Base-by-base conservation (phyloP, 306 rosid genomes). In the Medicago arabica region DNA sequence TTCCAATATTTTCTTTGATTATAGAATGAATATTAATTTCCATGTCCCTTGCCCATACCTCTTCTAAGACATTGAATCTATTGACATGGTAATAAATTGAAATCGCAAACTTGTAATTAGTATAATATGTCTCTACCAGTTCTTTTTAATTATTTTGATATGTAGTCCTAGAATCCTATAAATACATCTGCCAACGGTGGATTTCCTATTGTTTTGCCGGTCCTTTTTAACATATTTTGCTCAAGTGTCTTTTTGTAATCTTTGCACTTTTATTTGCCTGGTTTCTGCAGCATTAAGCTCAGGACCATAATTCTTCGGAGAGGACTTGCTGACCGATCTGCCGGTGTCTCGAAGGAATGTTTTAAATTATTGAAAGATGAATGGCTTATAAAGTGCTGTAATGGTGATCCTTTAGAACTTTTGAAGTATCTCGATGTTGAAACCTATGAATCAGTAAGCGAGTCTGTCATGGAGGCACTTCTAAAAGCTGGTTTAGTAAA, bases 361-460 rank as follows among this genome's bases (percentile, higher is more conserved):
- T 85, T 95, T 72, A 95, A 85, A 81, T 80, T 95, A 54, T 76
- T 92, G 97, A 92, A 83, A 89, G 97, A 95, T 76, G 93, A 91
- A 73, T 95, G 97, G 99, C 96, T 95, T 54, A 49, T 50, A 5
- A 89, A 90, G 75, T 87, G 90, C 82, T 95, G 96, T 83, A 81
- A 86, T 60, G 90, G 86, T 18, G 88, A 90, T 71, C 89, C 92
- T 62, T 76, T 90, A 63, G 83, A 85, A 67, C 87, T 95, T 79
- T 89, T 95, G 78, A 92, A 92, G 86, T 95, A 85, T 89, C 97
- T 95, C 1, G 97, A 95, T 83, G 97, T 95, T 72, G 99, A 95
- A 87, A 95, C 99, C 57, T 95, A 95, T 82, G 99, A 92, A 85
- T 47, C 86, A 51, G 97, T 95, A 53, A 88, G 97, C 5, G 96